Evolutionary conservation across 768 basidiomycete species (phyloP).

Genomic region (Naematelia aurantialba): DNA sequence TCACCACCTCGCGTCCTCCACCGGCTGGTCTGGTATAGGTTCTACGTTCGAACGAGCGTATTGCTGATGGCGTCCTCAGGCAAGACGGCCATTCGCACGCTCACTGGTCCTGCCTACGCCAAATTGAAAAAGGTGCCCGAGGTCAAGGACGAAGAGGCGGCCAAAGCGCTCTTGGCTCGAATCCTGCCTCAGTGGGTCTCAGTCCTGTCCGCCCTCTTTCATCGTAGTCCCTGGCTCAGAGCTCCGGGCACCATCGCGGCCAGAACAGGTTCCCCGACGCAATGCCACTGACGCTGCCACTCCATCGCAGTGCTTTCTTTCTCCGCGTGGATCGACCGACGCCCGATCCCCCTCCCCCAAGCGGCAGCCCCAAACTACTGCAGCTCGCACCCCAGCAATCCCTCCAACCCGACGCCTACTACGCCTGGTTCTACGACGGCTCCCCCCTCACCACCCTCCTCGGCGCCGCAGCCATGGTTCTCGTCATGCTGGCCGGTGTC

Average conservation of each 20-base stretch:
- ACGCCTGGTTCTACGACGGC: slow-evolving; percentile 95
- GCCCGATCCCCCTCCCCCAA: slow-evolving; percentile 53
- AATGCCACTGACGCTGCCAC: background rate
- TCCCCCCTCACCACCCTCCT: slow-evolving; percentile 90
- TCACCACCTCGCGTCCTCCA: too few relatives aligned
- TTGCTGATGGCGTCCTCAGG: too few relatives aligned
- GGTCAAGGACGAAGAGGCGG: slow-evolving; percentile 72
- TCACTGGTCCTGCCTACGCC: slow-evolving; percentile 84
- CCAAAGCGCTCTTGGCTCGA: slow-evolving; percentile 62
- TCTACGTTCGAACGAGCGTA: too few relatives aligned
- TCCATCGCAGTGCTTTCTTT: slow-evolving; percentile 66
- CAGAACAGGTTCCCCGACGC: too few relatives aligned
- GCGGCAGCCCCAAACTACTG: slow-evolving; percentile 63
- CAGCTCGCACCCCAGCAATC: slow-evolving; percentile 69
- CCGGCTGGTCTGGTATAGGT: too few relatives aligned
- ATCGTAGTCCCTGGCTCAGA: background rate
- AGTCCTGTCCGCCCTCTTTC: background rate
- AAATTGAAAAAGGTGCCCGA: slow-evolving; percentile 69
- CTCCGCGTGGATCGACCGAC: slow-evolving; percentile 73
- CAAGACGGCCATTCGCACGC: slow-evolving; percentile 85
- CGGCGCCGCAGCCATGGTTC: slow-evolving; percentile 85
- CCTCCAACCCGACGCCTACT: slow-evolving; percentile 77
- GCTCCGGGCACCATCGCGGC: too few relatives aligned
- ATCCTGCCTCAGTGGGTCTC: slow-evolving; percentile 62
- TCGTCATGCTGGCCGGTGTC: slow-evolving; percentile 87